phyloP scores from a whole-genome alignment of 164 flowering plant species.

The Cinnamomum chago region DNA sequence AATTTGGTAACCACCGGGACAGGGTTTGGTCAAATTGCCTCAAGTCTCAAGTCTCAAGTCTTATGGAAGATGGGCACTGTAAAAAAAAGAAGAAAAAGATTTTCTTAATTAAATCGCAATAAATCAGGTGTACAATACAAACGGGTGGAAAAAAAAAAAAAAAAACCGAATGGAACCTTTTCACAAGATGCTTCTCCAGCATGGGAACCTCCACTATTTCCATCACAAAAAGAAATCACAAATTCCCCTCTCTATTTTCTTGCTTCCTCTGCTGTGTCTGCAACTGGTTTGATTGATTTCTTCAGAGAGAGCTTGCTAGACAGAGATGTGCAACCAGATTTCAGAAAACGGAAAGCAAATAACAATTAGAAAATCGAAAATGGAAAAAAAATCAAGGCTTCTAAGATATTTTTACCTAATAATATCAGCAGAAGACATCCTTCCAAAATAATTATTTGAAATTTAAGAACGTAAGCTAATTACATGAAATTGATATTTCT shows the following conservation, averaged over 20 bases:
- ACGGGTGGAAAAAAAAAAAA: too few species aligned
- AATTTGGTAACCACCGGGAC: too few species aligned
- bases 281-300: neutral
- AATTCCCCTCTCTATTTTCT: neutral
- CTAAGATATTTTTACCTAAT: too few species aligned
- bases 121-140: neutral
- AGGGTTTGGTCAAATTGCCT: too few species aligned
- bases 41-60: too few species aligned
- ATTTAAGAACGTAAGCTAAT: neutral
- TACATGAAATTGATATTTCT: neutral
- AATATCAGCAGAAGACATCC: neutral
- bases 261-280: neutral
- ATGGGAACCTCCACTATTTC: neutral
- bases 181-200: slow-evolving; percentile 6
- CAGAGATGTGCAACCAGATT: neutral
- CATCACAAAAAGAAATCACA: neutral
- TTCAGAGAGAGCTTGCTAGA: neutral
- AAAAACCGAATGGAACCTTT: neutral
- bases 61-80: too few species aligned
- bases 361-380: neutral
- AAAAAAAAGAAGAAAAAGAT: too few species aligned
- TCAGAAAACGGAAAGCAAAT: too few species aligned
- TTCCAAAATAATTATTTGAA: too few species aligned
- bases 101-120: neutral
- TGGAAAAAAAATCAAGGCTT: too few species aligned